These are phyloP conservation scores for Gnomoniopsis smithogilvyi DNA, from an alignment of 2,329 filamentous ascomycete species.

Conservation along the genomic window DNA sequence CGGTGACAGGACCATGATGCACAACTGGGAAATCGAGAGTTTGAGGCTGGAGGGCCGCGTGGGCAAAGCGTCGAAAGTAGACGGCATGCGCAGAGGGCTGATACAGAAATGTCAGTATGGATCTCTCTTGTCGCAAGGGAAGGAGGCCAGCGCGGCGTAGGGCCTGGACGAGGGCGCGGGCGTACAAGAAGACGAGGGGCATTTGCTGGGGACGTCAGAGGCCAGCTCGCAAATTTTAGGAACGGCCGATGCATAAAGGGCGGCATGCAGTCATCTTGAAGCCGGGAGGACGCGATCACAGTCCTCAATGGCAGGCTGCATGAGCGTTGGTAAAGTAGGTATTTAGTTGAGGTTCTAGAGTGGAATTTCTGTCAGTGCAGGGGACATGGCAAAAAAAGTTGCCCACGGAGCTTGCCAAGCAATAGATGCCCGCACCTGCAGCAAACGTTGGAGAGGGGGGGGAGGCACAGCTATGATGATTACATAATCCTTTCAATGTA, in stretches of 20 bases:
- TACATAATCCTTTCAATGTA: background rate
- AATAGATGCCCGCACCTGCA: too few species aligned
- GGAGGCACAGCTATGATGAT: background rate
- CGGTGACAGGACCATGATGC: background rate
- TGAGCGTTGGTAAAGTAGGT: background rate
- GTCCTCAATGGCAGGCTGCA: background rate
- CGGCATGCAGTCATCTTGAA: constrained; percentile 6
- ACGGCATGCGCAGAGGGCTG: background rate
- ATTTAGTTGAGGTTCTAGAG: background rate
- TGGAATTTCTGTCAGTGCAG: background rate
- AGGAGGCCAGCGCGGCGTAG: too few species aligned
- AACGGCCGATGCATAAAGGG: constrained; percentile 2
- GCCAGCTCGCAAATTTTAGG: background rate
- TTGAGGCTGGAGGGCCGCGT: background rate
- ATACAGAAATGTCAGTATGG: background rate
- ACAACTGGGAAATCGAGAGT: background rate
- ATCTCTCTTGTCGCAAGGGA: too few species aligned
- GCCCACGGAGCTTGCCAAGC: too few species aligned
- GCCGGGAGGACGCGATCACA: background rate
- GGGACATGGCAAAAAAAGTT: background rate
- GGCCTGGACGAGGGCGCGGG: too few species aligned
- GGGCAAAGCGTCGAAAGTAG: background rate
- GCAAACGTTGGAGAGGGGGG: too few species aligned
- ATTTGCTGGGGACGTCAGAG: background rate
- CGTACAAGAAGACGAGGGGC: background rate